These are phyloP conservation scores for Artemisia annua DNA, from an alignment of 129 eudicot genomes.

Conservation along the genomic window DNA sequence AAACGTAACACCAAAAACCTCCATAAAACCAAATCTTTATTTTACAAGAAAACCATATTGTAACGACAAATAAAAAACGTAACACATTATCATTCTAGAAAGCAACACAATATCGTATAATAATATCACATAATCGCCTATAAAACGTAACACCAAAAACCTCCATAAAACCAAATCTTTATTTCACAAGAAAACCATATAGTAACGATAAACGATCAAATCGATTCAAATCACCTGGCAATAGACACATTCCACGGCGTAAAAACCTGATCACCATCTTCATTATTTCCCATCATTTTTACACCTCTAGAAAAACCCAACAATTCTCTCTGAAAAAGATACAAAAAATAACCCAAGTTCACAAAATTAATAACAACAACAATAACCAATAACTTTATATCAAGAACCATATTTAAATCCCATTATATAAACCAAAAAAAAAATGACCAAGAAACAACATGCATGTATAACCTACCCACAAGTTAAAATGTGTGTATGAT, in stretches of 20 bases:
- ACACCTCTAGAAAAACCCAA: not conserved
- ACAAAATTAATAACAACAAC: not conserved
- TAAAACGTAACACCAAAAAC: too few species aligned
- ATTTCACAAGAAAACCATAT: not conserved
- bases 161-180: too few species aligned
- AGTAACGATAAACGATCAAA: not conserved
- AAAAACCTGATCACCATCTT: conserved; percentile 69
- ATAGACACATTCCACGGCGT: conserved; percentile 90
- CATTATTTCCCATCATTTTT: conserved; percentile 36
- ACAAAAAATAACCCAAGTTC: not conserved
- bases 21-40: too few species aligned
- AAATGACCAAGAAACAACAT: conserved; percentile 9
- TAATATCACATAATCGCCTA: too few species aligned
- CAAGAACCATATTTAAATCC: conserved; percentile 3
- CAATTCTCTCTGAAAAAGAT: conserved; percentile 7
- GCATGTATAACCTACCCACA: conserved; percentile 25
- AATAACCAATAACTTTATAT: conserved; percentile 3
- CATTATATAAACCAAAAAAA: not conserved
- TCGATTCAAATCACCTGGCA: conserved; percentile 56
- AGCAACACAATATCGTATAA: too few species aligned
- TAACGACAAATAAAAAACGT: not conserved
- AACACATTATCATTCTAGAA: too few species aligned
- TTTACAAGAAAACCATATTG: not conserved
- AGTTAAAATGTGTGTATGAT: conserved; percentile 9
- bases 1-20: too few species aligned